Conservation (phyloP, 306 rosid species). For the Mucuna pruriens region DNA sequence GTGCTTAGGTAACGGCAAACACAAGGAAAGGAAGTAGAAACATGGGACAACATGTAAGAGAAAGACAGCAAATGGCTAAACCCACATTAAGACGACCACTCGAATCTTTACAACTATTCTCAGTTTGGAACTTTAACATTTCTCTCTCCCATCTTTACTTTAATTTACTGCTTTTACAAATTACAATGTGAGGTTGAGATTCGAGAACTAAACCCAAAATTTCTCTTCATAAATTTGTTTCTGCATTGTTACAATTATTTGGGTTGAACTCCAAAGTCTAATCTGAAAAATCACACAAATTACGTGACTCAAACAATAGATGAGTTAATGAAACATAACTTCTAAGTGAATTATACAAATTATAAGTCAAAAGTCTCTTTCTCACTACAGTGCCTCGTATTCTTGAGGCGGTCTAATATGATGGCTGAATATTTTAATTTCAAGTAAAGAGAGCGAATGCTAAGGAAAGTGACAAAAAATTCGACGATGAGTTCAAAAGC, state of each 20-base stretch:
- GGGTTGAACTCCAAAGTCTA: not conserved
- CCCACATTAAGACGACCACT: not conserved
- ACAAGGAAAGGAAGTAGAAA: constrained; percentile 21
- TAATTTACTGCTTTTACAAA: not conserved
- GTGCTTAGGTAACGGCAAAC: constrained; percentile 28
- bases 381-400: not conserved
- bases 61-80: not conserved
- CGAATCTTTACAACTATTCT: constrained; percentile 24
- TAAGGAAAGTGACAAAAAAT: not conserved
- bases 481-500: not conserved
- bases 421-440: not conserved
- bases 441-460: not conserved
- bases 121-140: constrained; percentile 1
- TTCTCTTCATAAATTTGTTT: not conserved
- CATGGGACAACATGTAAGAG: not conserved
- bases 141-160: not conserved
- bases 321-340: no score
- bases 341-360: not conserved
- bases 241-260: not conserved
- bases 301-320: not conserved
- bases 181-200: not conserved
- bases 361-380: not conserved
- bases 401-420: not conserved
- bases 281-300: not conserved
- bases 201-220: not conserved